phyloP scores from a whole-genome alignment of 2,329 filamentous ascomycete genomes.

The Sporothrix phasma region DNA sequence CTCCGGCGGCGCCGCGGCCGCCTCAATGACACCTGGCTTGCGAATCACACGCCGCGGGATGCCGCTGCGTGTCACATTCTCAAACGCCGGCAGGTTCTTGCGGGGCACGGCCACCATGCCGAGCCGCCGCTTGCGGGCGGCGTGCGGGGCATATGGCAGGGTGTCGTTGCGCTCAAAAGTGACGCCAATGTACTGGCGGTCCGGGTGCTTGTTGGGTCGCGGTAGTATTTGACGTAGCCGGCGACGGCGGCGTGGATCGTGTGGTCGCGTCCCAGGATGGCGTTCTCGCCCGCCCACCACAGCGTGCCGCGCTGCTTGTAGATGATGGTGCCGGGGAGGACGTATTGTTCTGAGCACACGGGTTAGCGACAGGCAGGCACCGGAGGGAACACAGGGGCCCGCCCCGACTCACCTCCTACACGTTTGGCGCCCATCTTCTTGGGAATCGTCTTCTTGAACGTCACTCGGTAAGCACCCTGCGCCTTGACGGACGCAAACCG shows the following conservation, averaged over 20 bases:
- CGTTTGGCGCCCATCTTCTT: slow-evolving; percentile 95
- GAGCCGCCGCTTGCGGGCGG: slow-evolving; percentile 63
- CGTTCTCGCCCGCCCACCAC: slow-evolving; percentile 95
- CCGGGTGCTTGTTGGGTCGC: slow-evolving; percentile 70
- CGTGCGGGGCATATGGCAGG: slow-evolving; percentile 67
- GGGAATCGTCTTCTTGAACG: slow-evolving; percentile 47
- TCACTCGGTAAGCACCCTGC: slow-evolving; percentile 58
- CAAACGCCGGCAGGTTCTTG: slow-evolving; percentile 23
- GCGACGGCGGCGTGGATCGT: slow-evolving; percentile 79
- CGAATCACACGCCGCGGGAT: slow-evolving; percentile 27
- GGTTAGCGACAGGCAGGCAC: neutral
- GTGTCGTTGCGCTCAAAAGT: slow-evolving; percentile 73
- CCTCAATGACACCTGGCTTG: slow-evolving; percentile 13
- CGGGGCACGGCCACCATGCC: slow-evolving; percentile 53
- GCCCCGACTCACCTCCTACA: slow-evolving; percentile 58
- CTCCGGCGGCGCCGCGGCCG: neutral
- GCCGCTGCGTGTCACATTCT: slow-evolving; percentile 29
- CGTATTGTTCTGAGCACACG: slow-evolving; percentile 61
- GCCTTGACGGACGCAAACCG: slow-evolving; percentile 51
- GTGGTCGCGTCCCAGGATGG: slow-evolving; percentile 89
- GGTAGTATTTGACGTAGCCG: slow-evolving; percentile 96
- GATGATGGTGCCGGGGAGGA: slow-evolving; percentile 93
- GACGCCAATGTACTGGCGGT: slow-evolving; percentile 89
- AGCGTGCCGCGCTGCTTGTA: slow-evolving; percentile 91
- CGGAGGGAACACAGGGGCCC: too few relatives aligned